Evolutionary conservation across 2,329 filamentous ascomycete genomes (phyloP).

Genomic region (Botryosphaeria dothidea): DNA sequence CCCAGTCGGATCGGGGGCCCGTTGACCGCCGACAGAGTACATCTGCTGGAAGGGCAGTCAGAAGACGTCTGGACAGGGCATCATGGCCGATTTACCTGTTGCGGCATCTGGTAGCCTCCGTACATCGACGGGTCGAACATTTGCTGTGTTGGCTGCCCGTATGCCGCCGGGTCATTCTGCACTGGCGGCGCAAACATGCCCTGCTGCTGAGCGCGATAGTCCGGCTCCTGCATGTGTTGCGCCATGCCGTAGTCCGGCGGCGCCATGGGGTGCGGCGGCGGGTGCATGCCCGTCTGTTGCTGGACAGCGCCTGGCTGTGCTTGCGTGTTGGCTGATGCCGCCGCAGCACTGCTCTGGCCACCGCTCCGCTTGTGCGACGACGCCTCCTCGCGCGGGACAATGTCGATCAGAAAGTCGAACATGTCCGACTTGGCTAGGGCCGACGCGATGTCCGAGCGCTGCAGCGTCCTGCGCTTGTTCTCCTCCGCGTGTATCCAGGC

Average conservation of each 20-base stretch:
- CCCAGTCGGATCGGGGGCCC: slow-evolving; percentile 38
- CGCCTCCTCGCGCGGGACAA: slow-evolving; percentile 94
- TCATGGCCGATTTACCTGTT: slow-evolving; percentile 64
- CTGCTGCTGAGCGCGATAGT: slow-evolving; percentile 72
- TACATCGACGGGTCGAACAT: slow-evolving; percentile 92
- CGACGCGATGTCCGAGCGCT: slow-evolving; percentile 94
- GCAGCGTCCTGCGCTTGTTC: slow-evolving; percentile 93
- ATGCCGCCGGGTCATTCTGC: slow-evolving; percentile 70
- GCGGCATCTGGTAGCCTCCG: slow-evolving; percentile 73
- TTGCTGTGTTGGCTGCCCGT: slow-evolving; percentile 71
- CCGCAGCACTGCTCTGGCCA: slow-evolving; percentile 37
- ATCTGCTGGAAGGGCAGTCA: slow-evolving; percentile 29
- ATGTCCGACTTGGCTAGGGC: slow-evolving; percentile 97
- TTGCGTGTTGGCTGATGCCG: slow-evolving; percentile 44
- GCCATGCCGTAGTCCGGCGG: slow-evolving; percentile 59
- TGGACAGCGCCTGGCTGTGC: slow-evolving; percentile 34
- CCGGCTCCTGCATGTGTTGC: slow-evolving; percentile 61
- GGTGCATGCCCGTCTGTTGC: slow-evolving; percentile 43
- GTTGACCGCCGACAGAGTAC: slow-evolving; percentile 40
- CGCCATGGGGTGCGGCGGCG: slow-evolving; percentile 53
- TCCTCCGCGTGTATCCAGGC: slow-evolving; percentile 99
- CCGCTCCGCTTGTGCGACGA: slow-evolving; percentile 72
- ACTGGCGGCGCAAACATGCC: slow-evolving; percentile 82
- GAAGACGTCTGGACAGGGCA: slow-evolving; percentile 17
- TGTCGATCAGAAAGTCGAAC: slow-evolving; percentile 99